Conservation (phyloP, 108 stramenopile species). For the Nitzschia putrida region DNA sequence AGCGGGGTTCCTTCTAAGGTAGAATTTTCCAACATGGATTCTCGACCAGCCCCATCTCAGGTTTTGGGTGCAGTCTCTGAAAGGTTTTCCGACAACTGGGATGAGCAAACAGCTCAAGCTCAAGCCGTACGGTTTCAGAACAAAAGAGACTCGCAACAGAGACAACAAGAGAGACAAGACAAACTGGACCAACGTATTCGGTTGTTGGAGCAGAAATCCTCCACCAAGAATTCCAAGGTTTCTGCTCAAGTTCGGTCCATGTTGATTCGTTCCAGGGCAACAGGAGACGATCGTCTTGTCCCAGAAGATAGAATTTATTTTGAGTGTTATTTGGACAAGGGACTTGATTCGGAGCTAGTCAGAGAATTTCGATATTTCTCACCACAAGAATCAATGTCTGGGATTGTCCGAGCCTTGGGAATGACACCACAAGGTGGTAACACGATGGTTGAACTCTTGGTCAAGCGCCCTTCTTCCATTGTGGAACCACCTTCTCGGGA, state of each 20-base stretch:
- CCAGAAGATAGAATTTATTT: conserved; percentile 71
- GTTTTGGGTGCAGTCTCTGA: conserved; percentile 57
- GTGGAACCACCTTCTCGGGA: not conserved
- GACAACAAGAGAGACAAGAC: conserved; percentile 35
- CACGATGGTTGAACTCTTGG: conserved; percentile 8
- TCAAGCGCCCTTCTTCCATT: not conserved
- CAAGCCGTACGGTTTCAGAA: conserved; percentile 14
- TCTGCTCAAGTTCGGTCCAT: conserved; percentile 72
- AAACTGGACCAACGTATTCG: conserved; percentile 54
- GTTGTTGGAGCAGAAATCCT: conserved; percentile 36
- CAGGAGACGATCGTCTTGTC: conserved; percentile 53
- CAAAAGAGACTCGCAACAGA: conserved; percentile 24
- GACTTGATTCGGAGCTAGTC: conserved; percentile 6
- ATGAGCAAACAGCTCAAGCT: conserved; percentile 14
- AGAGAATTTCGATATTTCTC: conserved; percentile 54
- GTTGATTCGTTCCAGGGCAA: conserved; percentile 74
- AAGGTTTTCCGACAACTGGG: conserved; percentile 39
- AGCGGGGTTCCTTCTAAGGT: not conserved
- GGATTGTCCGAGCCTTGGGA: conserved; percentile 34
- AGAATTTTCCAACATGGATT: conserved; percentile 26
- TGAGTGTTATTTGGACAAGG: conserved; percentile 38
- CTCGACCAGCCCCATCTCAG: conserved; percentile 56
- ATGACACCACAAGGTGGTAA: not conserved
- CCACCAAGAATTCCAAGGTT: conserved; percentile 49
- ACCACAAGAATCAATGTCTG: conserved; percentile 52